Evolutionary conservation across 2,329 filamentous ascomycete species (phyloP), one percentile per base, ranked within the genome.

Genomic region (Ceratocystis lukuohia): DNA sequence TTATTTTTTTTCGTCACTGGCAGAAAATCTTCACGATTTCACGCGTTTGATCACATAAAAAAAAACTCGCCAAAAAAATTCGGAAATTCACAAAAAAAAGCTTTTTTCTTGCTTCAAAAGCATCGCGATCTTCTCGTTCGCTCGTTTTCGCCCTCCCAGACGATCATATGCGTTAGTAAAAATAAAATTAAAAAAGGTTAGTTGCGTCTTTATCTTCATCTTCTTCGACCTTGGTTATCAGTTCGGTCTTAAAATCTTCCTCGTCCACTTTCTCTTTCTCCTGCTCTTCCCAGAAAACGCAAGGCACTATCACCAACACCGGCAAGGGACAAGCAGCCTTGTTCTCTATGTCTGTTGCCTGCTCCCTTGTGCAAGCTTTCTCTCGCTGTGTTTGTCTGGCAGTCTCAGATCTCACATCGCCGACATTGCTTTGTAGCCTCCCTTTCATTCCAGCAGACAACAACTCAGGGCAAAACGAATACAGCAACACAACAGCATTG

Each of bases 371-470:
- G 37, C 37, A 41, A 41, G 37, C 37, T 41, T 41, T 41, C 37
- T 41, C 10, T 41, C 37, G 10, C 25, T n/a, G 5, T 37, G 30
- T 37, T 17, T 37, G 17, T 28, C 17, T 37, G 30, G 5, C 53
- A 57, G 53, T 57, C 25, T 57, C 53, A 33, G 17, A 57, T 57
- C 17, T n/a, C 56, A 37, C 22, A 15, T 37, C 30, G 8, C 7
- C 46, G 30, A 46, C 30, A 56, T 56, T 64, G 46, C 62, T 53
- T 50, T 53, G 8, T 6, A 20, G 28, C 12, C 62, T 64, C 46
- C 62, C 62, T 64, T 56, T 37, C 62, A 64, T 64, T 53, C 62
- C 62, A 64, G 45, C n/a, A 41, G 10, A 5, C 37, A 15, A 15
- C 37, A 41, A 41, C 37, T 15, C 37, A 2, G 37, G 37, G 37